These are phyloP conservation scores for Cyclotella choctawhatcheeana DNA, from an alignment of 108 stramenopile species.

Conservation along the genomic window DNA sequence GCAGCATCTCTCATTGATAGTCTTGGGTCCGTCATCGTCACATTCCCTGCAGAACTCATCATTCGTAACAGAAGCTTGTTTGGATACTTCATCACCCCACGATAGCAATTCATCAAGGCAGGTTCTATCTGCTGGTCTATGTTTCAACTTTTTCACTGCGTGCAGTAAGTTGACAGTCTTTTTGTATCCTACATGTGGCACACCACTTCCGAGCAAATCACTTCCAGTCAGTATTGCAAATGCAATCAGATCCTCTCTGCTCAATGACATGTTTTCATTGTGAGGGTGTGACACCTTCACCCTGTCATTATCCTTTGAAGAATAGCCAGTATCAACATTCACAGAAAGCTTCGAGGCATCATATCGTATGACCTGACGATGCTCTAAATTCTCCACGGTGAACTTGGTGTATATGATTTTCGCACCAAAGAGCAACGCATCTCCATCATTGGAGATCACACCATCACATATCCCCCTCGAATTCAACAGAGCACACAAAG, in stretches of 20 bases:
- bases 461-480: conserved; percentile 88
- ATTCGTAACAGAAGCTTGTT: neutral
- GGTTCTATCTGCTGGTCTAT: conserved; percentile 45
- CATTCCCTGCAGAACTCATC: conserved; percentile 20
- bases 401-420: conserved; percentile 90
- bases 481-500: conserved; percentile 90
- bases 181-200: conserved; percentile 69
- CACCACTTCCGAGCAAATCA: conserved; percentile 71
- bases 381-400: conserved; percentile 74
- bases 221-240: conserved; percentile 84
- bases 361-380: conserved; percentile 67
- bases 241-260: conserved; percentile 69
- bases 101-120: conserved; percentile 63
- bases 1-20: conserved; percentile 52
- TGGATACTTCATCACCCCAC: conserved; percentile 54
- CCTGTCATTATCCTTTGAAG: neutral
- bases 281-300: conserved; percentile 26
- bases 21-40: conserved; percentile 36
- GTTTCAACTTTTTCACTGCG: conserved; percentile 64
- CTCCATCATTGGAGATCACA: conserved; percentile 95
- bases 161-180: conserved; percentile 81
- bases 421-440: conserved; percentile 95
- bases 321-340: conserved; percentile 16
- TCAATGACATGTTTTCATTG: conserved; percentile 44
- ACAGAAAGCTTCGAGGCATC: conserved; percentile 55